A percentile compares a stretch with the other conserved stretches of the same genome.
Evolutionary conservation across 2,329 filamentous ascomycete species (phyloP).

Genomic region (Xylaria sp.): DNA sequence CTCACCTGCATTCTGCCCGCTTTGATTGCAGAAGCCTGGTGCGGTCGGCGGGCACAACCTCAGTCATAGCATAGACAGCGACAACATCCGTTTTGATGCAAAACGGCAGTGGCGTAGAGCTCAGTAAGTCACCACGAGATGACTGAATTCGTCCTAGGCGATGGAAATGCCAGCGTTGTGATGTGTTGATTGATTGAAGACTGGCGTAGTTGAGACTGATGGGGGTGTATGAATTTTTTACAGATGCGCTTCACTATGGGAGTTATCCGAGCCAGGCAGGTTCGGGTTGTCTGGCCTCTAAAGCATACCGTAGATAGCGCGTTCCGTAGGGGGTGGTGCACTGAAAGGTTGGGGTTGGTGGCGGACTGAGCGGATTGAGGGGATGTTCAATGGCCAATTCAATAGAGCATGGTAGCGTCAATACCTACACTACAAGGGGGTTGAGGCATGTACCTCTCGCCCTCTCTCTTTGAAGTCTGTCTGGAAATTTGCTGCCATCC

Average conservation of each 20-base stretch:
- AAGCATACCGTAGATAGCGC: constrained; percentile 21
- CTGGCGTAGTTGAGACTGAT: constrained; percentile 27
- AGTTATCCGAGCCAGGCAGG: constrained; percentile 19
- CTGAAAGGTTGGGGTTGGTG: constrained; percentile 18
- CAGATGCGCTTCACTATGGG: constrained; percentile 25
- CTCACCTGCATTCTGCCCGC: constrained; percentile 67
- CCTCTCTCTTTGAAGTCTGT: neutral
- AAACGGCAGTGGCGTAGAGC: constrained; percentile 59
- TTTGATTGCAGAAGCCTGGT: constrained; percentile 70
- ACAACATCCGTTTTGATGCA: constrained; percentile 72
- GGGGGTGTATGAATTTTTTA: constrained; percentile 34
- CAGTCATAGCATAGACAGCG: constrained; percentile 71
- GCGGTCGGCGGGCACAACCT: constrained; percentile 70
- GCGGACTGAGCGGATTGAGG: constrained; percentile 15
- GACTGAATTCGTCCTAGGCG: constrained; percentile 37
- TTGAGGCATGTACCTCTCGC: neutral
- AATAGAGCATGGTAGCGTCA: neutral
- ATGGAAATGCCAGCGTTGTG: constrained; percentile 47
- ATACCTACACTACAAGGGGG: constrained; percentile 8
- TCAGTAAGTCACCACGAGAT: constrained; percentile 45
- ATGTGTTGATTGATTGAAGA: constrained; percentile 41
- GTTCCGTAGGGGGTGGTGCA: constrained; percentile 13
- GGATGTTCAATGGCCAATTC: neutral
- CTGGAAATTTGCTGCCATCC: neutral
- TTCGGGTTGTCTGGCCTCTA: constrained; percentile 22